phyloP scores from a whole-genome alignment of 768 basidiomycete species.

The Zangia roseola region DNA sequence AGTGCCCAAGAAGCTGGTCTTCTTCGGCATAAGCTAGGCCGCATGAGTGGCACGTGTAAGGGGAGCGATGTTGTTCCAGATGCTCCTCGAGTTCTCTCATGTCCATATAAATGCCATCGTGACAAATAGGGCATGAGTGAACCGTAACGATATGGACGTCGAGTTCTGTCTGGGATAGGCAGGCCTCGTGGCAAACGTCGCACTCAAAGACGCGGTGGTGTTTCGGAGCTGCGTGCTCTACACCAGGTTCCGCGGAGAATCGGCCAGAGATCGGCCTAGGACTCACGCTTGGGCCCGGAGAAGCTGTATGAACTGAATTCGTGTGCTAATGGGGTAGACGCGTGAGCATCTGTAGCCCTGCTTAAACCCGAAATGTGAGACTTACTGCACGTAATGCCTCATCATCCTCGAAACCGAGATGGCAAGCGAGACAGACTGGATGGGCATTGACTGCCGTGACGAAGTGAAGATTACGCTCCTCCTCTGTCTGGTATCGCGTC shows the following conservation, averaged over 20 bases:
- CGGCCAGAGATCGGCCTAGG: slow-evolving; percentile 10
- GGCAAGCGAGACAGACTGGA: slow-evolving; percentile 35
- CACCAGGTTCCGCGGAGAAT: slow-evolving; percentile 7
- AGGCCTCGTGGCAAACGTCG: slow-evolving; percentile 24
- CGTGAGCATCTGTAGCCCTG: slow-evolving; percentile 8
- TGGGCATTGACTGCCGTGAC: slow-evolving; percentile 36
- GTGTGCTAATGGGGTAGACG: slow-evolving; percentile 16
- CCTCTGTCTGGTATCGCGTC: slow-evolving; percentile 35
- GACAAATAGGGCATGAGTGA: slow-evolving; percentile 33
- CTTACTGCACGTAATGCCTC: slow-evolving; percentile 30
- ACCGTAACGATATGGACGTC: slow-evolving; percentile 30
- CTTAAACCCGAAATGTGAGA: slow-evolving; percentile 4
- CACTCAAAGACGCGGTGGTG: slow-evolving; percentile 14
- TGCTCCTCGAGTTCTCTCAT: slow-evolving; percentile 25
- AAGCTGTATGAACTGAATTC: slow-evolving; percentile 11
- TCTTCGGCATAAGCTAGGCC: slow-evolving; percentile 28
- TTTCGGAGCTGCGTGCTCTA: slow-evolving; percentile 2
- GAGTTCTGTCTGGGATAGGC: slow-evolving; percentile 24
- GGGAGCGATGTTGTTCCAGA: slow-evolving; percentile 28
- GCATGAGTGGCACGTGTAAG: slow-evolving; percentile 26
- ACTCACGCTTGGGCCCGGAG: slow-evolving; percentile 13
- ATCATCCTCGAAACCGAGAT: slow-evolving; percentile 36
- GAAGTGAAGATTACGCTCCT: slow-evolving; percentile 39
- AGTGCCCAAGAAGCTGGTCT: slow-evolving; percentile 40
- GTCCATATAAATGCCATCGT: slow-evolving; percentile 32